Evolutionary conservation across 1,139 yeast genomes (phyloP).

Genomic region (Sugiyamaella novakii): DNA sequence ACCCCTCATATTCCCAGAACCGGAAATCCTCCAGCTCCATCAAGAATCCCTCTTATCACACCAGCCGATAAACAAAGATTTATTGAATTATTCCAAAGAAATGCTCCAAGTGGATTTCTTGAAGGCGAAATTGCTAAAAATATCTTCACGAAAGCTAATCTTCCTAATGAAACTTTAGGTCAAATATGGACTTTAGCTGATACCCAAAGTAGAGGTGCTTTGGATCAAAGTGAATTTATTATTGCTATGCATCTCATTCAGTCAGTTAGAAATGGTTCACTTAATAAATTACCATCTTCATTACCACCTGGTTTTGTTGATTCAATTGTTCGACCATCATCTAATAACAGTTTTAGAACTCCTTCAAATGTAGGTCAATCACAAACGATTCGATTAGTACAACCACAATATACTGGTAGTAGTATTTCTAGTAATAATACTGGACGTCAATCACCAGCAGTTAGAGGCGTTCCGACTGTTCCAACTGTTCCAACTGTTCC

Average conservation of each 20-base stretch:
- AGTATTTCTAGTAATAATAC: conserved; percentile 26
- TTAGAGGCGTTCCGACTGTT: conserved; percentile 14
- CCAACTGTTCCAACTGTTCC: conserved; percentile 10
- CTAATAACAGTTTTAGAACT: conserved; percentile 28
- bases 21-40: conserved; percentile 48
- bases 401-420: conserved; percentile 45
- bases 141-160: conserved; percentile 83
- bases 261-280: conserved; percentile 66
- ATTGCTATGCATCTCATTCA: conserved; percentile 96
- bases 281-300: conserved; percentile 66
- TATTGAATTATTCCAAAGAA: conserved; percentile 70
- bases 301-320: conserved; percentile 54
- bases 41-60: conserved; percentile 61
- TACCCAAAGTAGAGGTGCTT: conserved; percentile 67
- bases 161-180: conserved; percentile 75
- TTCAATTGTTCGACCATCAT: conserved; percentile 31
- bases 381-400: conserved; percentile 18
- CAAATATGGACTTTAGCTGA: conserved; percentile 91
- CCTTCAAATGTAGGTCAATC: conserved; percentile 15
- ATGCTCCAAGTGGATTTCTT: conserved; percentile 60
- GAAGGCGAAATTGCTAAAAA: conserved; percentile 78
- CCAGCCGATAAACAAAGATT: conserved; percentile 70
- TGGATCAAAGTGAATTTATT: conserved; percentile 73
- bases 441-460: conserved; percentile 22
- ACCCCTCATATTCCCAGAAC: conserved; percentile 25